Conservation (phyloP, 2,329 filamentous ascomycete species). For the Rhexocercosporidium sp. region DNA sequence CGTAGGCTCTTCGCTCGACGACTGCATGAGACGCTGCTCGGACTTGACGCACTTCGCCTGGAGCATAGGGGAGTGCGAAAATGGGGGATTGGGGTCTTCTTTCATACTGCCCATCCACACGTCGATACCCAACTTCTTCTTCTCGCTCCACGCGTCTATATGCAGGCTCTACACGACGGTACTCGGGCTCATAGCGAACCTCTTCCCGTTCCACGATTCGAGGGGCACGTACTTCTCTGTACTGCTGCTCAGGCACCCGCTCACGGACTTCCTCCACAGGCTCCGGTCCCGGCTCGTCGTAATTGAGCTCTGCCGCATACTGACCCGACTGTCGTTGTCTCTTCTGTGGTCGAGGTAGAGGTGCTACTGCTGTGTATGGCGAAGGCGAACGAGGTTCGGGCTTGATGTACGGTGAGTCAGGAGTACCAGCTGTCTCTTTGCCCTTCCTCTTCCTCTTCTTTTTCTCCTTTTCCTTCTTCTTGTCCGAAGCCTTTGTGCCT, state of each 20-base stretch:
- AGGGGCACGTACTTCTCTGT: conserved; percentile 29
- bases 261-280: conserved; percentile 36
- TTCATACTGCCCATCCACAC: conserved; percentile 30
- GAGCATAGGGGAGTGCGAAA: conserved; percentile 37
- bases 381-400: conserved; percentile 69
- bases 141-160: conserved; percentile 39
- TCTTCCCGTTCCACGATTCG: conserved; percentile 33
- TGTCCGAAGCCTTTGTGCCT: conserved; percentile 52
- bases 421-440: conserved; percentile 50
- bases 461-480: conserved; percentile 58
- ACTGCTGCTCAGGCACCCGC: conserved; percentile 26
- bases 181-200: conserved; percentile 35
- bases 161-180: conserved; percentile 32
- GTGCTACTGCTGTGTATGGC: conserved; percentile 55
- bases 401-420: conserved; percentile 63
- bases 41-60: conserved; percentile 31
- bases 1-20: conserved; percentile 35
- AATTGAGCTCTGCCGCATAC: conserved; percentile 48
- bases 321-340: conserved; percentile 56
- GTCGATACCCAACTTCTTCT: conserved; percentile 35
- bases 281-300: conserved; percentile 54
- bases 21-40: conserved; percentile 37
- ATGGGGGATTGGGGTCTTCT: conserved; percentile 38
- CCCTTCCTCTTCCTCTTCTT: conserved; percentile 56
- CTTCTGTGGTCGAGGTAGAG: conserved; percentile 61